Evolutionary conservation across 768 basidiomycete species (phyloP), one percentile per base, ranked within the genome.

Genomic region (Naganishia vaughanmartiniae): DNA sequence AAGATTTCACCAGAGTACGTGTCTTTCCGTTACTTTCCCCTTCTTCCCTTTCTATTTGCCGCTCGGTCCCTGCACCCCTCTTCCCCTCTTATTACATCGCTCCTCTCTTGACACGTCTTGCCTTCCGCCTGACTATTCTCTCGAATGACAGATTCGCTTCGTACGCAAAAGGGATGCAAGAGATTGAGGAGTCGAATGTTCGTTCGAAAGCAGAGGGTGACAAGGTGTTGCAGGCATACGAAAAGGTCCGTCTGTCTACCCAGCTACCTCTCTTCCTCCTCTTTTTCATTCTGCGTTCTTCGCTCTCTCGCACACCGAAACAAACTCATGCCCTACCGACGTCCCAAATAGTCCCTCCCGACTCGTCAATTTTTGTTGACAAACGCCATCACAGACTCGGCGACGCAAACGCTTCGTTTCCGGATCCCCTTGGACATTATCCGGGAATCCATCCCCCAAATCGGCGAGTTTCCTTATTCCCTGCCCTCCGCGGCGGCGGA

Each of bases 321-420:
- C n/a, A 48, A 51, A 4, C 33, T 48, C 5, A 54, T 28, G 15
- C 17, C 14, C 36, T n/a, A 53, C 21, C 39, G 19, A 48, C 56
- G 17, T 58, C 36, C 58, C 21, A 28, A 11, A n/a, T 72, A 95
- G 93, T 88, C 91, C 57, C 80, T 89, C 0, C 82, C 84, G 54
- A 85, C 90, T 33, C 88, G 91, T 31, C 88, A 91, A 58, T 96
- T 93, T 82, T 84, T 96, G 26, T 83, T 95, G 39, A 94, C 93
- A 15, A 96, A 96, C 81, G 83, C 93, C 26, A 78, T 85, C 24
- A 79, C 85, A 34, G 79, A 82, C 1, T 67, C 81, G 66, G 76
- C 36, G 73, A 81, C 54, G 71, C 76, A 67, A 19, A 79, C 82
- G 7, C 81, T 88, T n/a, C 84, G 84, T 67, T 94, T 94, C 80